These are phyloP conservation scores for Pleurotus tuoliensis DNA, from an alignment of 768 basidiomycete genomes.

Conservation along the genomic window DNA sequence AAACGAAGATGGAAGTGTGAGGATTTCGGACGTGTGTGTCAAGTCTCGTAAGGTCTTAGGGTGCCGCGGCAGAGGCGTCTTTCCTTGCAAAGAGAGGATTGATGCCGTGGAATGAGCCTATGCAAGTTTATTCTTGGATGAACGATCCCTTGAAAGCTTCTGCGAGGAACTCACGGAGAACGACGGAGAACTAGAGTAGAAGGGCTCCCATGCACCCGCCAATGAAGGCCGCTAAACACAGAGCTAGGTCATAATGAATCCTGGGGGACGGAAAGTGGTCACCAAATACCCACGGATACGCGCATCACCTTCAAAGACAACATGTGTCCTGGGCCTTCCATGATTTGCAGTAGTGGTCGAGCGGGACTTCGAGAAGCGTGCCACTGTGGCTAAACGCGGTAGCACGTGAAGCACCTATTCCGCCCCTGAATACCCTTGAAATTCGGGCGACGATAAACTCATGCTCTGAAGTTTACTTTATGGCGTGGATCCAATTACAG, in stretches of 20 bases:
- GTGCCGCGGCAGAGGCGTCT: slow-evolving; percentile 63
- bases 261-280: slow-evolving; percentile 2
- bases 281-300: slow-evolving; percentile 62
- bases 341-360: neutral
- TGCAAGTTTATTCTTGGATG: neutral
- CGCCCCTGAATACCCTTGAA: too few species aligned
- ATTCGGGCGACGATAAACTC: too few species aligned
- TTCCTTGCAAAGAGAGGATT: slow-evolving; percentile 72
- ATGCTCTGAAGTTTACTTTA: too few species aligned
- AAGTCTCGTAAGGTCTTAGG: slow-evolving; percentile 85
- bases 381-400: too few species aligned
- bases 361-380: too few species aligned
- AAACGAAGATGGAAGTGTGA: slow-evolving; percentile 80
- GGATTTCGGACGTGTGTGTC: slow-evolving; percentile 71
- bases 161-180: slow-evolving; percentile 50
- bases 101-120: slow-evolving; percentile 73
- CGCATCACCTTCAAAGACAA: slow-evolving; percentile 86
- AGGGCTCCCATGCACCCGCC: slow-evolving; percentile 79
- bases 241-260: slow-evolving; percentile 3
- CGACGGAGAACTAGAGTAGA: slow-evolving; percentile 78
- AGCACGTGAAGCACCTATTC: too few species aligned
- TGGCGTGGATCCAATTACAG: too few species aligned
- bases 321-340: slow-evolving; percentile 59
- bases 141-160: neutral
- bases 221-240: slow-evolving; percentile 62